Percentiles rank a stretch among this genome's conserved stretches.
Evolutionary conservation across 2,329 filamentous ascomycete genomes (phyloP).

Genomic region (Cladosporium austrohemisphaericum): DNA sequence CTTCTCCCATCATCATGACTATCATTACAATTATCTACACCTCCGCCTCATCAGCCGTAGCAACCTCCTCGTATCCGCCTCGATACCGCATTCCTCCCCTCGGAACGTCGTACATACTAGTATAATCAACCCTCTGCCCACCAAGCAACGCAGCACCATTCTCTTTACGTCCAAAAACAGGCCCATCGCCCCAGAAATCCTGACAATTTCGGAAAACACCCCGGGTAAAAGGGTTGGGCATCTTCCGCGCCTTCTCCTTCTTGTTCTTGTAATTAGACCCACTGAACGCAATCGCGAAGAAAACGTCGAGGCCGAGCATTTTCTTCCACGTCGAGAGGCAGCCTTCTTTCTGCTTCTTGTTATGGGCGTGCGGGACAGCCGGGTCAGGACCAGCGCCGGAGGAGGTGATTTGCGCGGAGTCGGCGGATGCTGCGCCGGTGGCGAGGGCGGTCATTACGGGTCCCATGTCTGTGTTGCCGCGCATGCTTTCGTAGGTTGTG

Average conservation of each 20-base stretch:
- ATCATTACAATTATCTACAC: slow-evolving; percentile 16
- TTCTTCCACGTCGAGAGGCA: slow-evolving; percentile 77
- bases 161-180: slow-evolving; percentile 71
- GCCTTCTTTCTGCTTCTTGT: slow-evolving; percentile 57
- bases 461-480: slow-evolving; percentile 59
- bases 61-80: slow-evolving; percentile 60
- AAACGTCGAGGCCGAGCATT: slow-evolving; percentile 85
- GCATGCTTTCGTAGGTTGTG: slow-evolving; percentile 97
- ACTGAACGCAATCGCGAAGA: slow-evolving; percentile 82
- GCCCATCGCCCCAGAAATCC: slow-evolving; percentile 94
- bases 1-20: no score
- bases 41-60: slow-evolving; percentile 46
- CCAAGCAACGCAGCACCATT: slow-evolving; percentile 72
- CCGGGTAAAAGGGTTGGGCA: slow-evolving; percentile 77
- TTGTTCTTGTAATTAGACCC: slow-evolving; percentile 58
- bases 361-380: slow-evolving; percentile 28
- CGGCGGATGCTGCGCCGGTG: slow-evolving; percentile 61
- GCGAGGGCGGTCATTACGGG: slow-evolving; percentile 72
- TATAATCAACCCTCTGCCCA: slow-evolving; percentile 80
- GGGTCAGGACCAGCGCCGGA: slow-evolving; percentile 63
- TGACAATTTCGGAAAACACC: slow-evolving; percentile 85
- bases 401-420: slow-evolving; percentile 66
- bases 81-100: slow-evolving; percentile 59
- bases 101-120: slow-evolving; percentile 82
- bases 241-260: slow-evolving; percentile 27